Conservation (phyloP, 2,329 filamentous ascomycete species). For the Stachybotrys chlorohalonatus region DNA sequence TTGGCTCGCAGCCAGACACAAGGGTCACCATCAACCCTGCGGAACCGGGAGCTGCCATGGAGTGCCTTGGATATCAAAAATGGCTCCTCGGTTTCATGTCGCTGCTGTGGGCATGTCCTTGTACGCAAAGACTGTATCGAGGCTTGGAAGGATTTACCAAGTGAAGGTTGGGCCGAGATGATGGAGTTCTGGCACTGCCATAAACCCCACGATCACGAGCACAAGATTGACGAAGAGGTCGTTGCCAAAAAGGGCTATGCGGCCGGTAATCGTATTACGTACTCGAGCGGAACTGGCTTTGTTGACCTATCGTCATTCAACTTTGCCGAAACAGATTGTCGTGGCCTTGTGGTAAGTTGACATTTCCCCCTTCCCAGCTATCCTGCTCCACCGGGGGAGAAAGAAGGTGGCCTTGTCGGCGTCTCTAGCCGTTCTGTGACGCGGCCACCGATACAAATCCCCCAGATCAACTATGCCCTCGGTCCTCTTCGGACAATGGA, state of each 20-base stretch:
- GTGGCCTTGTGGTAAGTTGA: constrained; percentile 25
- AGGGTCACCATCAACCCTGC: constrained; percentile 17
- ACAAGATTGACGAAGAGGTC: constrained; percentile 26
- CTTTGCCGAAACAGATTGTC: constrained; percentile 58
- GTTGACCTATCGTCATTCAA: constrained; percentile 76
- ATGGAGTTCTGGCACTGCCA: constrained; percentile 99
- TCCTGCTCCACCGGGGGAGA: constrained; percentile 20
- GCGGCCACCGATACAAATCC: constrained; percentile 61
- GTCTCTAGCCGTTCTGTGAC: constrained; percentile 36
- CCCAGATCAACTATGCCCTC: constrained; percentile 40
- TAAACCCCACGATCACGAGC: constrained; percentile 58
- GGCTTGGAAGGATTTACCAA: constrained; percentile 86
- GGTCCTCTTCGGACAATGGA: constrained; percentile 10
- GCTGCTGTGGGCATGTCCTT: constrained; percentile 27
- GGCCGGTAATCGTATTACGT: constrained; percentile 65
- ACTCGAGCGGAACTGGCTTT: constrained; percentile 59
- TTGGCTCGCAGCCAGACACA: constrained; percentile 15
- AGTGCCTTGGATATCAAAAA: constrained; percentile 38
- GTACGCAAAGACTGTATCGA: constrained; percentile 29
- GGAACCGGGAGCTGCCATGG: constrained; percentile 43
- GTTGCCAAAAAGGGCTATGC: constrained; percentile 67
- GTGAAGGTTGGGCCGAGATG: constrained; percentile 98
- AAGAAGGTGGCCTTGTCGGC: constrained; percentile 57
- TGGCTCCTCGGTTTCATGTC: constrained; percentile 32
- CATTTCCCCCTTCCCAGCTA: constrained; percentile 6